A percentile compares a stretch with the other conserved stretches of the same genome.
Conservation (phyloP, 345 rosid species). For the Lumnitzera littorea region DNA sequence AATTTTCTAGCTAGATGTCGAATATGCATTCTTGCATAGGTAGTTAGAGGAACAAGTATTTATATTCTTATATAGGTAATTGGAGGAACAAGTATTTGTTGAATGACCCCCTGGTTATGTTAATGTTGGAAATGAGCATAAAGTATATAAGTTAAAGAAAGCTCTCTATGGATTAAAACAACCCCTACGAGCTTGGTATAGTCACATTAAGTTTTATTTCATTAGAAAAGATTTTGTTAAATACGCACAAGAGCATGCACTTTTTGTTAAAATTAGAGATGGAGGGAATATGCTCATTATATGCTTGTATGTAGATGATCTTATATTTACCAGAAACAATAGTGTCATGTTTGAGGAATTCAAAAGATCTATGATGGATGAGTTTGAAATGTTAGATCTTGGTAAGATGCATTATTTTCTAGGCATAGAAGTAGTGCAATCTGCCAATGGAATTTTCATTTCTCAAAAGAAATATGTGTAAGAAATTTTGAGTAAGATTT, state of each 20-base stretch:
- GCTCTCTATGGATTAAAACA: constrained; percentile 2
- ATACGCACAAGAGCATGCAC: background rate
- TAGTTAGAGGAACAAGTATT: background rate
- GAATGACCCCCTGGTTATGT: no score
- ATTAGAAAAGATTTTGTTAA: background rate
- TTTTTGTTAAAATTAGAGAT: background rate
- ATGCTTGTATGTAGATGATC: no score
- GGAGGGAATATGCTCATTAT: no score
- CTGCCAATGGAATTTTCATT: background rate
- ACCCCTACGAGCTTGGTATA: constrained; percentile 3
- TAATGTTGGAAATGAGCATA: background rate
- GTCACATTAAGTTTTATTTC: background rate
- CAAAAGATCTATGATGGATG: background rate
- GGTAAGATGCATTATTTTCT: background rate
- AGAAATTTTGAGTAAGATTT: background rate
- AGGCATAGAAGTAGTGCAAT: background rate
- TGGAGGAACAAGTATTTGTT: background rate
- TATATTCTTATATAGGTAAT: background rate
- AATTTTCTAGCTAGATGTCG: background rate
- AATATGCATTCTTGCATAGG: background rate
- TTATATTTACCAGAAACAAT: no score
- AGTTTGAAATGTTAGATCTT: constrained; percentile 3
- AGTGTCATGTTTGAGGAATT: no score
- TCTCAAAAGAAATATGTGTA: background rate
- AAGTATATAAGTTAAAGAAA: background rate